Percentiles rank a stretch among this genome's conserved stretches.
phyloP scores from a whole-genome alignment of 495 filamentous ascomycete species.

The Aspergillus taichungensis region DNA sequence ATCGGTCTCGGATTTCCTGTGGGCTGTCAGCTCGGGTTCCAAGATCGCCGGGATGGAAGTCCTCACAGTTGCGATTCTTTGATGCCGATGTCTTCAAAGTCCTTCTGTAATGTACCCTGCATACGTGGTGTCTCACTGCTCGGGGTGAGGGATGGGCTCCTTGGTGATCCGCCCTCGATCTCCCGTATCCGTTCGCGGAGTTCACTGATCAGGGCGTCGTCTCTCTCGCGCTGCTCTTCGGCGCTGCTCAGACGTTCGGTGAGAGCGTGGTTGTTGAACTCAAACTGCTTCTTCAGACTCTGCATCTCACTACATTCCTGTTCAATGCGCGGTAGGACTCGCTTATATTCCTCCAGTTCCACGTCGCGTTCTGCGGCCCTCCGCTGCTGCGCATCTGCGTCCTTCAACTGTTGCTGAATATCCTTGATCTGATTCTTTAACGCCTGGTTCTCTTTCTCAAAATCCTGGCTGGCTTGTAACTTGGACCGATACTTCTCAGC shows the following conservation, averaged over 20 bases:
- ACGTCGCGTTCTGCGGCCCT: conserved; percentile 41
- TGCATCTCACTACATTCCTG: conserved; percentile 53
- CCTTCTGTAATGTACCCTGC: conserved; percentile 37
- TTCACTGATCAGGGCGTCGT: conserved; percentile 46
- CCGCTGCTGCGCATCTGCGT: conserved; percentile 39
- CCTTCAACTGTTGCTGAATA: conserved; percentile 47
- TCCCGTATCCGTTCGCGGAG: conserved; percentile 45
- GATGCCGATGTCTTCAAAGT: conserved; percentile 36
- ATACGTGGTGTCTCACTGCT: conserved; percentile 32
- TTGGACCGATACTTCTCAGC: conserved; percentile 69
- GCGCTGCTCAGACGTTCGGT: conserved; percentile 44
- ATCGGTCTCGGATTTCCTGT: conserved; percentile 36
- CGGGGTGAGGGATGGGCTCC: conserved; percentile 31
- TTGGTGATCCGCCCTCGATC: conserved; percentile 35
- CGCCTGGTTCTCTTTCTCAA: conserved; percentile 61
- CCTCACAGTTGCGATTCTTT: conserved; percentile 35
- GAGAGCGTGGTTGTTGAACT: conserved; percentile 50
- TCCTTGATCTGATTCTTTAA: conserved; percentile 53
- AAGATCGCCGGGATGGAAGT: background rate
- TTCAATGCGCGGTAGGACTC: conserved; percentile 50
- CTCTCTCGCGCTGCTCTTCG: conserved; percentile 46
- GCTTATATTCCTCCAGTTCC: conserved; percentile 50
- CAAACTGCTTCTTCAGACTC: conserved; percentile 45
- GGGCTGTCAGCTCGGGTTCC: conserved; percentile 9
- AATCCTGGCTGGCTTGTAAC: conserved; percentile 58